Percentiles rank a stretch among this genome's conserved stretches.
phyloP scores from a whole-genome alignment of 208 protist genomes.

The Polymyxa betae region DNA sequence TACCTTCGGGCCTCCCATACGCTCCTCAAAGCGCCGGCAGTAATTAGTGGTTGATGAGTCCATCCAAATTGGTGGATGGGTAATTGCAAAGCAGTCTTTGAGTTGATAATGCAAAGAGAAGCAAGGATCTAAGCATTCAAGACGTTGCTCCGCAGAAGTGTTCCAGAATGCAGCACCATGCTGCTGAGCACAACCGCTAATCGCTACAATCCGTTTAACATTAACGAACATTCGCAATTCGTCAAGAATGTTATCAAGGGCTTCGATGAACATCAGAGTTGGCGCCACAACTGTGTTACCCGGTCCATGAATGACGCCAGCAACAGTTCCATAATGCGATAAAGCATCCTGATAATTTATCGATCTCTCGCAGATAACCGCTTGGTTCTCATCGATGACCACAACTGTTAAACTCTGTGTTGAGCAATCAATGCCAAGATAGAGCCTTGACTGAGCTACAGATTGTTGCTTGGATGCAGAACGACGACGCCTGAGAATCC shows the following conservation, averaged over 20 bases:
- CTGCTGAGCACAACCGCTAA: conserved; percentile 39
- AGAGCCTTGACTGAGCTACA: not conserved
- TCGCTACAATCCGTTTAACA: not conserved
- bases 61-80: conserved; percentile 44
- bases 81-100: conserved; percentile 15
- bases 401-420: not conserved
- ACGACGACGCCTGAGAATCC: not conserved
- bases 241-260: conserved; percentile 1
- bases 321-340: not conserved
- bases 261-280: conserved; percentile 53
- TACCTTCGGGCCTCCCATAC: not conserved
- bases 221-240: not conserved
- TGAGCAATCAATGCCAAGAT: conserved; percentile 4
- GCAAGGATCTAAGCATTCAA: not conserved
- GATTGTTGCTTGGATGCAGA: not conserved
- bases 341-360: not conserved
- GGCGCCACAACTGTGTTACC: not conserved
- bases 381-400: not conserved
- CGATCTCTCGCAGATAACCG: not conserved
- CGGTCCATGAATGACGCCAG: not conserved
- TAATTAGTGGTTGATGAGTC: not conserved
- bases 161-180: conserved; percentile 28
- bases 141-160: too few relatives aligned
- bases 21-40: not conserved
- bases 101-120: not conserved